These are phyloP conservation scores for Fusarium neocosmosporiellum DNA, from an alignment of 2,329 filamentous ascomycete species.

Conservation along the genomic window DNA sequence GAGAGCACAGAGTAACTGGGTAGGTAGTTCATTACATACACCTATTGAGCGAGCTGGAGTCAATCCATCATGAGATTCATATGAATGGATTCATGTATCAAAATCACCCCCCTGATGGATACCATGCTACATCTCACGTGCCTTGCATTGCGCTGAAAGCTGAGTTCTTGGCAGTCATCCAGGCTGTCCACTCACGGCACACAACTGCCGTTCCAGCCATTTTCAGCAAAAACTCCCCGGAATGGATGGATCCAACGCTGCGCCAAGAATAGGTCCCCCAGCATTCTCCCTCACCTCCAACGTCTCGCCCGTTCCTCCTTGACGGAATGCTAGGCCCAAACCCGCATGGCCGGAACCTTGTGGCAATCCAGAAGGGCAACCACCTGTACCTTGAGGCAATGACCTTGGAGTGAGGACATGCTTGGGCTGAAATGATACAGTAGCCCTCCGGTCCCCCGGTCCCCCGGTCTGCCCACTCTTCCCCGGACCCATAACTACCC, in stretches of 20 bases:
- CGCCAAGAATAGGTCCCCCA: background rate
- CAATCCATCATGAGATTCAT: background rate
- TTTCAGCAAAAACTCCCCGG: background rate
- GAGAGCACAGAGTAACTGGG: background rate
- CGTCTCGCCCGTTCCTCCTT: background rate
- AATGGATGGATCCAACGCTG: background rate
- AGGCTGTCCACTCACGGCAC: background rate
- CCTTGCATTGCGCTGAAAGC: background rate
- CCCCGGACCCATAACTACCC: conserved; percentile 1
- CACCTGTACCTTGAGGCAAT: background rate
- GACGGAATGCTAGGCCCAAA: background rate
- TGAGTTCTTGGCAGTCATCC: background rate
- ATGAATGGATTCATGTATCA: background rate
- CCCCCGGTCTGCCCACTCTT: background rate
- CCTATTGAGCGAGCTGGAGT: background rate
- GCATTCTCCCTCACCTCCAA: background rate
- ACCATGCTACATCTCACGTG: background rate
- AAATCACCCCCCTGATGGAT: background rate
- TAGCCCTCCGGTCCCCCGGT: background rate
- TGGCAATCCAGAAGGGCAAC: background rate
- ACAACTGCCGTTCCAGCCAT: background rate
- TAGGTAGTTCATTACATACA: background rate
- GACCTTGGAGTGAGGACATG: background rate
- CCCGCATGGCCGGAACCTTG: background rate
- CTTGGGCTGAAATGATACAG: background rate